These are phyloP conservation scores for Juncus effusus DNA, from an alignment of 176 grass and related monocot genomes.

Conservation along the genomic window DNA sequence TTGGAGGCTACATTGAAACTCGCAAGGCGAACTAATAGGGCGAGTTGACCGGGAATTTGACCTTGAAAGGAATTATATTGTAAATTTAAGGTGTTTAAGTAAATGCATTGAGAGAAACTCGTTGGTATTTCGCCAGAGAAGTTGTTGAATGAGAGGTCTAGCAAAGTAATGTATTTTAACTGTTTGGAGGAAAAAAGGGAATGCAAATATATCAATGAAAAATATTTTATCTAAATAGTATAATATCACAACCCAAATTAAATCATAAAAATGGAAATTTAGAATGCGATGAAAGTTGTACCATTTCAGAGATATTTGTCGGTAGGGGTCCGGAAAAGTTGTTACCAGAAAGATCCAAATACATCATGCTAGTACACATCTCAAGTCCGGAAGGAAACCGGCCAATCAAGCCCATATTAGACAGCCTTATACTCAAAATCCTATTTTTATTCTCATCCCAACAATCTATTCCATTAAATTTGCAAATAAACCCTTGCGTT, in stretches of 20 bases:
- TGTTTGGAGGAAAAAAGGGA: neutral
- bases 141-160: too few relatives aligned
- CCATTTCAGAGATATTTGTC: constrained; percentile 37
- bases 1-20: constrained; percentile 51
- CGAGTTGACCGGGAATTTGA: constrained; percentile 41
- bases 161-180: neutral
- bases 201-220: neutral
- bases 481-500: constrained; percentile 47
- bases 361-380: constrained; percentile 64
- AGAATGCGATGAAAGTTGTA: neutral
- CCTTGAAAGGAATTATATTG: too few relatives aligned
- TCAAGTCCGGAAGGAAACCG: constrained; percentile 53
- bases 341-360: constrained; percentile 69
- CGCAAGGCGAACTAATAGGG: constrained; percentile 23
- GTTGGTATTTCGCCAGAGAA: too few relatives aligned
- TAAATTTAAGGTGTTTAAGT: too few relatives aligned
- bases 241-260: too few relatives aligned
- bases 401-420: constrained; percentile 68
- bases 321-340: constrained; percentile 51
- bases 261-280: too few relatives aligned
- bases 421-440: constrained; percentile 54
- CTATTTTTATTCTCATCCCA: constrained; percentile 76
- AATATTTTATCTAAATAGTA: too few relatives aligned
- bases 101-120: too few relatives aligned
- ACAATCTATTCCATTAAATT: constrained; percentile 62